phyloP scores from a whole-genome alignment of 108 stramenopile genomes.

The Discostella stelligeroides region DNA sequence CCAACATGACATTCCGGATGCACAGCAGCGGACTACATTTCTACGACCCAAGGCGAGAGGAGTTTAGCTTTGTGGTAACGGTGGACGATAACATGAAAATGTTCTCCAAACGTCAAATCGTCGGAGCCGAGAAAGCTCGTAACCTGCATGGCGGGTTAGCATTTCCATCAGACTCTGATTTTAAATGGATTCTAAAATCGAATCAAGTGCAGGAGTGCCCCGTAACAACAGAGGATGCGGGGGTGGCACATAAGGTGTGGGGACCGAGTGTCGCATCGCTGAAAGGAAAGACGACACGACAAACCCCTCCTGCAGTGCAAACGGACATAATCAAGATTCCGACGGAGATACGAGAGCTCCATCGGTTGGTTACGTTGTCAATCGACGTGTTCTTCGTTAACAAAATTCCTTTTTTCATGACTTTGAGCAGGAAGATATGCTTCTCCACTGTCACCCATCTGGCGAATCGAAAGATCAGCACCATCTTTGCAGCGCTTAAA shows the following conservation, averaged over 20 bases:
- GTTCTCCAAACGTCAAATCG: too few species aligned
- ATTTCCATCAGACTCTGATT: constrained; percentile 27
- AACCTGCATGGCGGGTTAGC: constrained; percentile 32
- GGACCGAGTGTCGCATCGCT: constrained; percentile 38
- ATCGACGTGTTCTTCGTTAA: too few species aligned
- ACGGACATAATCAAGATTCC: too few species aligned
- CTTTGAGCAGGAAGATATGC: too few species aligned
- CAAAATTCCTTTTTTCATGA: too few species aligned
- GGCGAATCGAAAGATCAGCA: background rate
- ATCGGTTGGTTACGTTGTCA: too few species aligned
- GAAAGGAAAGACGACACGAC: constrained; percentile 26
- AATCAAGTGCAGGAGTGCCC: constrained; percentile 46
- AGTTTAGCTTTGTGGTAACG: background rate
- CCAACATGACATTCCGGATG: background rate
- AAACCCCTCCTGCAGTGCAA: too few species aligned
- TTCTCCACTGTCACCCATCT: too few species aligned
- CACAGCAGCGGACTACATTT: background rate
- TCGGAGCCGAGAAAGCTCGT: too few species aligned
- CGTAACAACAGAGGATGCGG: constrained; percentile 36
- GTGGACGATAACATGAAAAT: too few species aligned
- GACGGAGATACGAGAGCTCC: too few species aligned
- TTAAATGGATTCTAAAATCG: constrained; percentile 17
- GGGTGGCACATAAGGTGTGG: constrained; percentile 34
- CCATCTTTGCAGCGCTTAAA: background rate
- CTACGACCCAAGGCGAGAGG: background rate